These are phyloP conservation scores for Ascochyta koolunga DNA, from an alignment of 2,329 filamentous ascomycete species.

Conservation along the genomic window DNA sequence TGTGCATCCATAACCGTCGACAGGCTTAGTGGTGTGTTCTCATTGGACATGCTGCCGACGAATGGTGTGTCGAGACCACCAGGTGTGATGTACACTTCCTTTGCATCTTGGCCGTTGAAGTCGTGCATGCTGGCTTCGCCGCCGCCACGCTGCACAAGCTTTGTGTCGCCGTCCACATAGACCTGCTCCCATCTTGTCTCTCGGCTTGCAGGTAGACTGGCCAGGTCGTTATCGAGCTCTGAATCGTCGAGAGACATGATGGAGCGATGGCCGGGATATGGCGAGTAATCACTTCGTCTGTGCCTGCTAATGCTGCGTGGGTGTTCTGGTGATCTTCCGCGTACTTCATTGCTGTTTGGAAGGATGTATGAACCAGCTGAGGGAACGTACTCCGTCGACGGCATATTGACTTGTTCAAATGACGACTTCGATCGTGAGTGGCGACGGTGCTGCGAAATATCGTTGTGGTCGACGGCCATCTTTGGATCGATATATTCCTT, in stretches of 20 bases:
- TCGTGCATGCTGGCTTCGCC: conserved; percentile 41
- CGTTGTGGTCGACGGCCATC: conserved; percentile 52
- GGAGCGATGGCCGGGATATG: conserved; percentile 42
- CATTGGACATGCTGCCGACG: conserved; percentile 29
- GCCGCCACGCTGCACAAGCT: conserved; percentile 43
- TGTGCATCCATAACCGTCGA: conserved; percentile 30
- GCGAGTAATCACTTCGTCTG: conserved; percentile 44
- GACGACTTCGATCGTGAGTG: conserved; percentile 38
- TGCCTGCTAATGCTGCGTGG: conserved; percentile 32
- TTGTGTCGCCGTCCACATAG: conserved; percentile 48
- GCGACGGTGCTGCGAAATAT: conserved; percentile 46
- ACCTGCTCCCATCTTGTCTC: conserved; percentile 49
- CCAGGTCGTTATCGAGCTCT: conserved; percentile 45
- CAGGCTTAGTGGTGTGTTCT: conserved; percentile 35
- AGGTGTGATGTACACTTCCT: conserved; percentile 45
- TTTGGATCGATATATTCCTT: conserved; percentile 57
- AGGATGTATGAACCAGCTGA: conserved; percentile 54
- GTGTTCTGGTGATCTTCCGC: conserved; percentile 32
- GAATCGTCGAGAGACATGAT: conserved; percentile 49
- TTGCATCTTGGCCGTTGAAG: conserved; percentile 39
- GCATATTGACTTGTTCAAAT: conserved; percentile 39
- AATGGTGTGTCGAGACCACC: conserved; percentile 39
- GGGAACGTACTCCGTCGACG: conserved; percentile 53
- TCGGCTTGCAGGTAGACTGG: conserved; percentile 41
- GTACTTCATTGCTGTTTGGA: conserved; percentile 27